Evolutionary conservation across 2,329 filamentous ascomycete genomes (phyloP).

Genomic region (Colletotrichum costaricense): DNA sequence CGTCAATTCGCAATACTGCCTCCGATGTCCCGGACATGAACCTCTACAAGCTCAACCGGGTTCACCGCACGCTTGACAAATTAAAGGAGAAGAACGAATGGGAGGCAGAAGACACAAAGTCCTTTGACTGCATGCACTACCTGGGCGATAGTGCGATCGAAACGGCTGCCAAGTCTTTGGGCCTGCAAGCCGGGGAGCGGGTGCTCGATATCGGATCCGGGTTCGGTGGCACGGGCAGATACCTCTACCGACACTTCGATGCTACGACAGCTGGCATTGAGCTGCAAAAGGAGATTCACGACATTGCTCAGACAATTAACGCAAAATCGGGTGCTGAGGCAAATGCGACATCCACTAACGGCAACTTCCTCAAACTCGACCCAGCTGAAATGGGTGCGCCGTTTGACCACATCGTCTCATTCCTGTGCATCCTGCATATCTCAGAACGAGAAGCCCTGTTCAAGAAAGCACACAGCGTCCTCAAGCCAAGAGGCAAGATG

Average conservation of each 20-base stretch:
- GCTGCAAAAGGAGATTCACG: slow-evolving; percentile 38
- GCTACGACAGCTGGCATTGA: slow-evolving; percentile 36
- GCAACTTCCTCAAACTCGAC: slow-evolving; percentile 33
- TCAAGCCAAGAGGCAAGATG: slow-evolving; percentile 32
- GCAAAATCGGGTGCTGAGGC: slow-evolving; percentile 17
- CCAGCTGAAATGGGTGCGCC: slow-evolving; percentile 1
- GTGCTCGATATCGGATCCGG: slow-evolving; percentile 39
- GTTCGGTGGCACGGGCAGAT: slow-evolving; percentile 39
- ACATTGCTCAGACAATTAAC: slow-evolving; percentile 37
- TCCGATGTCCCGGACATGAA: slow-evolving; percentile 33
- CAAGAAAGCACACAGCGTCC: slow-evolving; percentile 22
- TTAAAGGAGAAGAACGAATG: slow-evolving; percentile 34
- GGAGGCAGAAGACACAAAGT: slow-evolving; percentile 36
- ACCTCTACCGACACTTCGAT: slow-evolving; percentile 34
- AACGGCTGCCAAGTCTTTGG: slow-evolving; percentile 31
- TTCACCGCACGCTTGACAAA: slow-evolving; percentile 16
- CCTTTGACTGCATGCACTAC: slow-evolving; percentile 41
- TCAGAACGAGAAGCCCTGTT: slow-evolving; percentile 34
- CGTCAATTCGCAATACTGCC: not conserved
- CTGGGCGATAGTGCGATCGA: slow-evolving; percentile 37
- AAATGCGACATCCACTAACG: slow-evolving; percentile 34
- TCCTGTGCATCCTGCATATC: slow-evolving; percentile 39
- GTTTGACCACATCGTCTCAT: slow-evolving; percentile 37
- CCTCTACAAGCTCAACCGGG: slow-evolving; percentile 30
- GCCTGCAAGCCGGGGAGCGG: slow-evolving; percentile 28